These are phyloP conservation scores for Russula sp. DNA, from an alignment of 768 basidiomycete species.

Conservation along the genomic window DNA sequence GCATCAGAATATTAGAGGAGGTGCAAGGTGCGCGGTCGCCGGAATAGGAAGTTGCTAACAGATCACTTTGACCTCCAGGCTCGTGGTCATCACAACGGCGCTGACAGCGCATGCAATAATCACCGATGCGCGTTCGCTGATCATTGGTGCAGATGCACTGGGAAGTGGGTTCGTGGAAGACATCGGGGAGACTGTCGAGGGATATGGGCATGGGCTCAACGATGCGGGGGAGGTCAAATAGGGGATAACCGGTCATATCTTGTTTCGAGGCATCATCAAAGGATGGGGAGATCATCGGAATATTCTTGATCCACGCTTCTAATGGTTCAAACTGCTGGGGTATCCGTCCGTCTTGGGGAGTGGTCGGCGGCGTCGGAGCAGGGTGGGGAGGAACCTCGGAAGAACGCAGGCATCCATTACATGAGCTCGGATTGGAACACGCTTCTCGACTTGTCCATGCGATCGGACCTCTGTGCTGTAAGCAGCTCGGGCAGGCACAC, in stretches of 20 bases:
- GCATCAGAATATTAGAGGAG: constrained; percentile 8
- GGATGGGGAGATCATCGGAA: constrained; percentile 12
- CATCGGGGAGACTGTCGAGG: constrained; percentile 22
- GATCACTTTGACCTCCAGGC: constrained; percentile 2
- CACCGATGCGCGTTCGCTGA: constrained; percentile 4
- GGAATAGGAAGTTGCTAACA: not conserved
- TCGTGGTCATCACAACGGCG: constrained; percentile 15
- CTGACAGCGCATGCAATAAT: constrained; percentile 18
- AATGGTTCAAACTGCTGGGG: constrained; percentile 18
- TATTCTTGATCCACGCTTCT: constrained; percentile 21
- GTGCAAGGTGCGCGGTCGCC: not conserved
- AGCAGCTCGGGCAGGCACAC: constrained; percentile 18
- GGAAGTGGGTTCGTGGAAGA: constrained; percentile 26
- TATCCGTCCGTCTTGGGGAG: constrained; percentile 16
- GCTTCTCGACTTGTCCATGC: constrained; percentile 18
- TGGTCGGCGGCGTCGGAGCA: constrained; percentile 22
- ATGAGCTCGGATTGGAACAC: constrained; percentile 13
- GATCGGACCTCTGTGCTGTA: constrained; percentile 17
- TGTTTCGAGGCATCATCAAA: constrained; percentile 4
- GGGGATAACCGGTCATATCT: not conserved
- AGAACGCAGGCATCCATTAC: constrained; percentile 14
- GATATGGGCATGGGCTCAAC: constrained; percentile 18
- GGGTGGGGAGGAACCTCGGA: constrained; percentile 13
- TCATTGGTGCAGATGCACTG: constrained; percentile 10
- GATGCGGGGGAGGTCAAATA: constrained; percentile 10